phyloP scores from a whole-genome alignment of 2,329 filamentous ascomycete genomes.

The Calonectria hongkongensis region DNA sequence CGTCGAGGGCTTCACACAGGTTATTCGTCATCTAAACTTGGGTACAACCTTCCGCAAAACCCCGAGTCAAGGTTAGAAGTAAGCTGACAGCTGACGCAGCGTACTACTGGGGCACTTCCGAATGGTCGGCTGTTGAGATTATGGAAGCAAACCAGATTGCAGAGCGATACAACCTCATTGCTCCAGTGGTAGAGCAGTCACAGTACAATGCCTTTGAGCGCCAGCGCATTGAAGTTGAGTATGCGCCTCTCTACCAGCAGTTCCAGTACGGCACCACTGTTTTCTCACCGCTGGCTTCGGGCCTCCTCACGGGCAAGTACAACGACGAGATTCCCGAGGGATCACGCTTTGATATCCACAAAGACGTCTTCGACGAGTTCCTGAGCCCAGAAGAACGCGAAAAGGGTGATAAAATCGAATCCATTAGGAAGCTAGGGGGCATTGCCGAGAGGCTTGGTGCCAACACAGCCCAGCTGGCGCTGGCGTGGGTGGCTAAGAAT shows the following conservation, averaged over 20 bases:
- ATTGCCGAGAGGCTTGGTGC: constrained; percentile 53
- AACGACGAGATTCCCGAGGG: constrained; percentile 74
- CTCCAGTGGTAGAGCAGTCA: constrained; percentile 80
- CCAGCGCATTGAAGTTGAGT: constrained; percentile 78
- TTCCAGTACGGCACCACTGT: constrained; percentile 76
- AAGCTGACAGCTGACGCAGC: constrained; percentile 31
- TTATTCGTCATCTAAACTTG: constrained; percentile 54
- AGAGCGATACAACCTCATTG: constrained; percentile 76
- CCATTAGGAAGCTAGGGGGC: constrained; percentile 50
- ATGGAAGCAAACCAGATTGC: constrained; percentile 73
- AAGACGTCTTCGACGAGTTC: constrained; percentile 46
- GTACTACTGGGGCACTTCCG: constrained; percentile 73
- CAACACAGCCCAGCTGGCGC: constrained; percentile 50
- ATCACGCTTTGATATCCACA: constrained; percentile 70
- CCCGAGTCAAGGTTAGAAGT: background rate
- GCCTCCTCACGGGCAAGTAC: constrained; percentile 80
- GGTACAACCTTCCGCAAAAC: background rate
- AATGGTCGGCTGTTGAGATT: constrained; percentile 81
- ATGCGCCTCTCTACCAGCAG: constrained; percentile 74
- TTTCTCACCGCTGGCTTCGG: constrained; percentile 74
- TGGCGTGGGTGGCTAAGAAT: constrained; percentile 54
- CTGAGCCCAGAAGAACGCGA: constrained; percentile 43
- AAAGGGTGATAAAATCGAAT: constrained; percentile 54
- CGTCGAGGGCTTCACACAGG: constrained; percentile 54
- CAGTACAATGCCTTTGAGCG: constrained; percentile 79